A percentile compares a stretch with the other conserved stretches of the same genome.
Evolutionary conservation across 805 yeast genomes (phyloP).

Genomic region (Pichia sporocuriosa): DNA sequence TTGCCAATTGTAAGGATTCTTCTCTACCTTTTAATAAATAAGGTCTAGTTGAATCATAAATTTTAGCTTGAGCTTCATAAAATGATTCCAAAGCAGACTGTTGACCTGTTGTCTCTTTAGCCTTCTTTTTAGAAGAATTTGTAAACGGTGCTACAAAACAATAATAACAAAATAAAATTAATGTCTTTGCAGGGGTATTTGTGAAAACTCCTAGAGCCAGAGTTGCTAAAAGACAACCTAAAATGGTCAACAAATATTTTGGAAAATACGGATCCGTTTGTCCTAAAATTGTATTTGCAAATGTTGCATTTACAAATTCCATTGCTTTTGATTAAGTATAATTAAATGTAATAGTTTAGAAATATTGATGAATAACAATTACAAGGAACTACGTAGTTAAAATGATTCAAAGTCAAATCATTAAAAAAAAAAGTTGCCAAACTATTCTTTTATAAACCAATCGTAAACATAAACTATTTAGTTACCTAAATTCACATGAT

Average conservation of each 20-base stretch:
- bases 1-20: conserved; percentile 53
- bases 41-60: conserved; percentile 68
- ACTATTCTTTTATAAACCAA: too few species aligned
- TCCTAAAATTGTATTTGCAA: not conserved
- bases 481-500: too few species aligned
- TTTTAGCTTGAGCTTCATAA: conserved; percentile 68
- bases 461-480: too few species aligned
- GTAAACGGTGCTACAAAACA: conserved; percentile 58
- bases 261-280: conserved; percentile 3
- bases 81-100: conserved; percentile 61
- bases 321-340: not conserved
- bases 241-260: conserved; percentile 4
- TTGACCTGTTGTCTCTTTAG: conserved; percentile 35
- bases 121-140: conserved; percentile 26
- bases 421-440: too few species aligned
- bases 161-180: conserved; percentile 34
- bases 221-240: not conserved
- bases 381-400: too few species aligned
- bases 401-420: too few species aligned
- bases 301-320: conserved; percentile 4
- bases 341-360: not conserved
- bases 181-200: conserved; percentile 16
- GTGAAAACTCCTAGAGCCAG: conserved; percentile 7
- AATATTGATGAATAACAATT: too few species aligned
- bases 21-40: conserved; percentile 65